phyloP scores from a whole-genome alignment of 345 rosid genomes.

The Sonneratia alba region DNA sequence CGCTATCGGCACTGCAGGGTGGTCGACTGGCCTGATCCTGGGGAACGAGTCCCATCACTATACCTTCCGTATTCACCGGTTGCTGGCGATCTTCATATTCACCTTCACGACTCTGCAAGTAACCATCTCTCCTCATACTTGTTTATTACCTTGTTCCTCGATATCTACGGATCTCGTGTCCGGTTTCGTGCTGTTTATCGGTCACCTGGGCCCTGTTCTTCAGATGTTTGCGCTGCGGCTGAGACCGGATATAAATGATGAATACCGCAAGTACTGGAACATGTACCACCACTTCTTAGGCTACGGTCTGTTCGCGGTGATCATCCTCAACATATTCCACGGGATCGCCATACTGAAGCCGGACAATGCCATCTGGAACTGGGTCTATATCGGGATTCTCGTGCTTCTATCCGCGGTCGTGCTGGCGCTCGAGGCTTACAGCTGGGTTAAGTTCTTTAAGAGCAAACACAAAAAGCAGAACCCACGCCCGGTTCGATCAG shows the following conservation, averaged over 20 bases:
- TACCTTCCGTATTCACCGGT: constrained; percentile 23
- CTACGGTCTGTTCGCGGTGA: constrained; percentile 27
- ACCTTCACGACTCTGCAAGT: constrained; percentile 39
- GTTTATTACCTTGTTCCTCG: not conserved
- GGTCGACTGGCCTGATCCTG: constrained; percentile 32
- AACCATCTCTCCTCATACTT: not conserved
- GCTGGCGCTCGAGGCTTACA: constrained; percentile 23
- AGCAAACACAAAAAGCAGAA: too few species aligned
- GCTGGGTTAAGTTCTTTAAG: constrained; percentile 25
- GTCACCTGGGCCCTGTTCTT: not conserved
- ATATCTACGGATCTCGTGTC: not conserved
- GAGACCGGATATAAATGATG: constrained; percentile 19
- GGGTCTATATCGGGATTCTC: constrained; percentile 32
- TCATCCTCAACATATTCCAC: constrained; percentile 31
- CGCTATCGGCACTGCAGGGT: constrained; percentile 29
- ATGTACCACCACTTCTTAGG: constrained; percentile 51
- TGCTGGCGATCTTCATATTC: constrained; percentile 32
- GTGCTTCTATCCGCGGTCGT: constrained; percentile 11
- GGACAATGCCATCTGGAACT: constrained; percentile 18
- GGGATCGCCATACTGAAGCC: constrained; percentile 38
- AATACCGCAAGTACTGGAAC: constrained; percentile 42
- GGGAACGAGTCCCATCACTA: constrained; percentile 33
- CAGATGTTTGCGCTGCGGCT: constrained; percentile 36
- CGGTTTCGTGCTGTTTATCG: too few species aligned
- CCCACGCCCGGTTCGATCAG: too few species aligned